Base-by-base conservation (phyloP, 73 alveolate genomes). In the Paramecium caudatum region DNA sequence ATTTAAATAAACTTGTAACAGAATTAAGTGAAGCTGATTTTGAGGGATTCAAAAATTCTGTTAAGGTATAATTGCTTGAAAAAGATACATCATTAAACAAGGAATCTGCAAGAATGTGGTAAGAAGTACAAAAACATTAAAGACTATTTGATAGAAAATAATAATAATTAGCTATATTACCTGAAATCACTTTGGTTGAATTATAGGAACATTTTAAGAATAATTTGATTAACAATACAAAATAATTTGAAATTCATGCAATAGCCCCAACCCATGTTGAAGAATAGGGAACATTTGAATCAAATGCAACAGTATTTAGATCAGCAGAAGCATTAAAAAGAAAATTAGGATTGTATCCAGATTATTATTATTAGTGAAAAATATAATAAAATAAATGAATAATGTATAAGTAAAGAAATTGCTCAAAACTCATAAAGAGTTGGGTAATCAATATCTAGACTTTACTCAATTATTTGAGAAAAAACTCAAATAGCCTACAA, bases 31-130 rank as follows among this genome's bases (percentile, higher is more conserved):
- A 86, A 63, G 48, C 47, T 41, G 46, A 86, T 9, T 86, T 86
- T 34, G 80, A 86, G 43, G 17, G 65, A 63, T 86, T 47, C 46
- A 86, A 50, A 43, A 15, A 43, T 7, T 37, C 93, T 1, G 84
- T 86, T 62, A 86, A 39, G 36, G 82, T 78, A 15, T 36, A 61
- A 46, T 63, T 86, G 13, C 13, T 37, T 30, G 65, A 86, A 21
- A 86, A 86, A 16, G 90, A 70, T 43, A 41, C 61, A 6, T 62
- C 90, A 43, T 43, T 86, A 25, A 17, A 37, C 12, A 50, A 86
- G 46, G 93, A 86, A 45, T 47, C 93, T 41, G 84, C 45, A 63
- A 43, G 84, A 16, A 41, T 62, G 25, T 86, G 93, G 93, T 41
- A 23, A 3, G 93, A 86, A 63, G 87, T 86, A 5, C n/a, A 55